Percentiles rank a stretch among this genome's conserved stretches.
Conservation (phyloP, 2,329 filamentous ascomycete genomes). For the Ploettnerulaceae sp. region DNA sequence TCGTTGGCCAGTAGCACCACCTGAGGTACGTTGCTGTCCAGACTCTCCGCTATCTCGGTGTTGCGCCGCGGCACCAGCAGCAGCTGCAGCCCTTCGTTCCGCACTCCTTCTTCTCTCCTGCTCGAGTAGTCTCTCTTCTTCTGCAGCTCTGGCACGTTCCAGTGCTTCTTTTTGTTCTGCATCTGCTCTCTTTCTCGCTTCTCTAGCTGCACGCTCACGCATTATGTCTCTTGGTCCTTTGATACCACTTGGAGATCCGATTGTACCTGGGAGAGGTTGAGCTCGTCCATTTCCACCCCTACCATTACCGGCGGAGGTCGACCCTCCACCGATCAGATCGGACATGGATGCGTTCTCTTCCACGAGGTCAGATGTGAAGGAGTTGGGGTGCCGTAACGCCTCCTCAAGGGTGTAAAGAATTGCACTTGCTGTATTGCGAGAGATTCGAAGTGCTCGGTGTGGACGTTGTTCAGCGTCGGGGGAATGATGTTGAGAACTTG, state of each 20-base stretch:
- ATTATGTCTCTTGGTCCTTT: slow-evolving; percentile 87
- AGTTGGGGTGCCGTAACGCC: slow-evolving; percentile 74
- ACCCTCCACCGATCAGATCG: slow-evolving; percentile 63
- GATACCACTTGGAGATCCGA: slow-evolving; percentile 54
- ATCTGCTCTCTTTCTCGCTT: slow-evolving; percentile 62
- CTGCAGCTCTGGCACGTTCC: slow-evolving; percentile 46
- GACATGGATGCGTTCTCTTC: slow-evolving; percentile 94
- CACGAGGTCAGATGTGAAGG: slow-evolving; percentile 75
- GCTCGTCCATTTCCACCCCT: slow-evolving; percentile 50
- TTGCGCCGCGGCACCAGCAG: slow-evolving; percentile 44
- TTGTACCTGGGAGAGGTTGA: slow-evolving; percentile 44
- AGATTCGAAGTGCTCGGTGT: slow-evolving; percentile 59
- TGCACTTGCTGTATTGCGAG: slow-evolving; percentile 78
- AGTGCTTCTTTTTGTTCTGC: slow-evolving; percentile 46
- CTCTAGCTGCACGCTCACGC: slow-evolving; percentile 83
- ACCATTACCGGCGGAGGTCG: slow-evolving; percentile 49
- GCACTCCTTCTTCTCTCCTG: slow-evolving; percentile 49
- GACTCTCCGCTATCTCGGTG: slow-evolving; percentile 22
- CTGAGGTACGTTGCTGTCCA: slow-evolving; percentile 20
- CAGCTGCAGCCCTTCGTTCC: slow-evolving; percentile 56
- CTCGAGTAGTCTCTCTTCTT: slow-evolving; percentile 50
- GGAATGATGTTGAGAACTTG: slow-evolving; percentile 21
- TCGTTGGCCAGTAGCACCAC: slow-evolving; percentile 25
- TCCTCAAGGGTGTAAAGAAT: slow-evolving; percentile 92
- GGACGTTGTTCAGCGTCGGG: slow-evolving; percentile 34